phyloP scores from a whole-genome alignment of 2,329 filamentous ascomycete species.

The Balansia obtecta region DNA sequence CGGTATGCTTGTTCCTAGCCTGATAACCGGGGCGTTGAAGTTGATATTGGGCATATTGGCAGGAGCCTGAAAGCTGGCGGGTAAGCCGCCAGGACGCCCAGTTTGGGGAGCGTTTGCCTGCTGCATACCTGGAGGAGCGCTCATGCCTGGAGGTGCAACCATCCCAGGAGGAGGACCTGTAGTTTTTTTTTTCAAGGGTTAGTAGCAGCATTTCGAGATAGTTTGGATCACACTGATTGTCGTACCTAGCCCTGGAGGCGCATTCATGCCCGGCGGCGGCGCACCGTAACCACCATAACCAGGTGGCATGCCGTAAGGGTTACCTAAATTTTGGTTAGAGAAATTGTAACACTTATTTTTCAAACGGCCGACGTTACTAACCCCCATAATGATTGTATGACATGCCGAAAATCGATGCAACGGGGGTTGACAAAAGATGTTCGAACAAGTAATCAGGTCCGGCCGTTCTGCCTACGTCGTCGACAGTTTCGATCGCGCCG shows the following conservation, averaged over 20 bases:
- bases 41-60: conserved; percentile 95
- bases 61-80: conserved; percentile 75
- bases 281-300: conserved; percentile 58
- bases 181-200: neutral
- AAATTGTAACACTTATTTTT: neutral
- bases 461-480: neutral
- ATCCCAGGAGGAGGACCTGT: conserved; percentile 68
- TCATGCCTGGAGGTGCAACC: conserved; percentile 65
- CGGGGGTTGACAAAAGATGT: neutral
- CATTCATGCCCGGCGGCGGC: conserved; percentile 55
- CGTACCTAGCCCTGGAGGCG: conserved; percentile 74
- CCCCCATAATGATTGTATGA: conserved; percentile 51
- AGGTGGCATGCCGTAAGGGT: conserved; percentile 63
- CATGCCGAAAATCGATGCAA: conserved; percentile 24
- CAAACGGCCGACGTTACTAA: conserved; percentile 15
- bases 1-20: conserved; percentile 71
- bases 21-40: conserved; percentile 92
- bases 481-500: neutral
- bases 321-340: conserved; percentile 14
- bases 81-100: conserved; percentile 69
- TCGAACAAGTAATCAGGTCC: neutral
- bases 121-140: conserved; percentile 69
- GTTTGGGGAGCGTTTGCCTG: conserved; percentile 62
- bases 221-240: conserved; percentile 4
- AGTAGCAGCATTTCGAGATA: neutral